Evolutionary conservation across 352 stramenopile species (phyloP), one percentile per base, ranked within the genome.

Genomic region (Pythium dissotocum): DNA sequence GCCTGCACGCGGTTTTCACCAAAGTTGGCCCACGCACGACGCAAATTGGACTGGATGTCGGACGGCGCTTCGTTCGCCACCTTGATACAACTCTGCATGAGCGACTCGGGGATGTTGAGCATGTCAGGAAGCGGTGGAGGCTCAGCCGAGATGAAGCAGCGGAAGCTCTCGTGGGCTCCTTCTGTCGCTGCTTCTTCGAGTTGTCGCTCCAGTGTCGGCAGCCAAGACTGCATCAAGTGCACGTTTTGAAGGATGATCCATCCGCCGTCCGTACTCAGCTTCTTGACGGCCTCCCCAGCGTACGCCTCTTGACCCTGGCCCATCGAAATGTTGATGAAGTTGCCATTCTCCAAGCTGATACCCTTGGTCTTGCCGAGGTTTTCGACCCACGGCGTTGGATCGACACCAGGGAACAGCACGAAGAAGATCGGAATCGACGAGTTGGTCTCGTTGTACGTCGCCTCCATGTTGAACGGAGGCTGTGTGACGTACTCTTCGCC

Each of bases 241-340:
- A 98, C 94, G 69, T 98, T 98, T 71, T 98, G 91, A 30, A 98
- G 77, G 66, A 98, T 98, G 58, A 98, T 97, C 96, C 95, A 99
- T 12, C 95, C 91, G 24, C 96, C 96, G 28, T 91, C 83, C 6
- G 93, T 95, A 24, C 93, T 97, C 40, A 97, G 87, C 56, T 85
- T 87, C 71, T 97, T 94, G 26, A 99, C 75, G 14, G 95, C 82
- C 10, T 95, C 91, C 46, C 97, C 94, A 4, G 95, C 96, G 52
- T 97, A 96, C 35, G 89, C 81, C 53, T 99, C 96, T 65, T 99
- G 95, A 24, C 96, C 95, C 67, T 96, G 87, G 1, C 87, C 87
- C 87, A 96, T 96, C 6, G 93, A 93, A 77, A 97, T 98, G 72
- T 98, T 98, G 72, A 98, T 96, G 54, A 99, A 99, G 55, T 97